Evolutionary conservation across 2,329 filamentous ascomycete genomes (phyloP), one percentile per base, ranked within the genome.

Genomic region (Zasmidium angulare): DNA sequence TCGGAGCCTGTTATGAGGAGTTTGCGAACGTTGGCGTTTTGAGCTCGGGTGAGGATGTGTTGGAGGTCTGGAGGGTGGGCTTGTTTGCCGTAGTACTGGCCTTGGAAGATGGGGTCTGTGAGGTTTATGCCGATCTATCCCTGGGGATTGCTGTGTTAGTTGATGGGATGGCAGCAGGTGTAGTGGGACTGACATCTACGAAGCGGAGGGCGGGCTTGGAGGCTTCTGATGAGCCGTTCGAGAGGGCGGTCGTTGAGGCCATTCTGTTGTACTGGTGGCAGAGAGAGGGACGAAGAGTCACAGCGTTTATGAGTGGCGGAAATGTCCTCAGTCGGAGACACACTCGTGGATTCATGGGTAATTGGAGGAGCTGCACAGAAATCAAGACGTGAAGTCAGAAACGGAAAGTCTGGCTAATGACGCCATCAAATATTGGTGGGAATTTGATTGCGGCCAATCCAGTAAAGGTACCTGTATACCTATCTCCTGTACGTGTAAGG

Each of bases 1-100:
- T 95, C 91, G 0, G 92, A 96, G 20, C 95, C 95, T 0, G 95
- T 99, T 31, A 98, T 85, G 80, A 99, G 93, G 69, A 99, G 85
- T 70, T 96, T 97, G 59, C 83, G 79, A 72, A 93, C 97, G 43
- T 95, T 93, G 1, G 89, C 87, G 64, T 90, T 84, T 17, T 83
- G 77, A 2, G 91, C 92, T 64, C 95, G 84, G 63, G 88, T 81
- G n/a, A 99, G 79, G 23, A 99, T 90, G 64, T 86, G 88, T 24
- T 81, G 75, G 17, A 93, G 83, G 72, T 96, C 91, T 68, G 90
- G 82, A 11, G 87, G 84, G 68, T 96, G 91, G 23, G 80, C 80
- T 70, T 90, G 82, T 62, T 87, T 92, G 69, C 90, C 91, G 71
- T 96, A 88, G 72, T 98, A 96, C 46, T 84, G 77, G 53, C 95